Percentiles rank a stretch among this genome's conserved stretches.
phyloP scores from a whole-genome alignment of 2,329 filamentous ascomycete genomes.

The Apiospora hydei region DNA sequence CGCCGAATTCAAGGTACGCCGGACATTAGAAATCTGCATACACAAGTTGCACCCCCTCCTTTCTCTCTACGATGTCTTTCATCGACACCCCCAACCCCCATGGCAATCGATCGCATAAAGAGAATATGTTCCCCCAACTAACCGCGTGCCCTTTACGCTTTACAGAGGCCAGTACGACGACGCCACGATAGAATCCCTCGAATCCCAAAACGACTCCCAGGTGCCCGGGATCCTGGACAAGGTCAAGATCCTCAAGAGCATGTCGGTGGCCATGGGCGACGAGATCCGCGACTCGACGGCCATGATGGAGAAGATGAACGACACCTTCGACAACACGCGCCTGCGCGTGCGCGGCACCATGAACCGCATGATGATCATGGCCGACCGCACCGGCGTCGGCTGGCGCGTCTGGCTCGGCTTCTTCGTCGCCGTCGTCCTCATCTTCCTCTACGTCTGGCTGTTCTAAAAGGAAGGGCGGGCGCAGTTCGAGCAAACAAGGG shows the following conservation, averaged over 20 bases:
- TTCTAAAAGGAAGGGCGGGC: slow-evolving; percentile 58
- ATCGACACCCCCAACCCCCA: too few species aligned
- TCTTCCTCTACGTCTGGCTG: slow-evolving; percentile 95
- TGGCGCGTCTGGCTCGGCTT: slow-evolving; percentile 96
- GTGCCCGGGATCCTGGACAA: slow-evolving; percentile 91
- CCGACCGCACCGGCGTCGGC: slow-evolving; percentile 88
- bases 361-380: slow-evolving; percentile 97
- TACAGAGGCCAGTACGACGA: slow-evolving; percentile 88
- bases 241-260: slow-evolving; percentile 86
- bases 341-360: slow-evolving; percentile 87
- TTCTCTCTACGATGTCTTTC: neutral
- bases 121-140: slow-evolving; percentile 25
- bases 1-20: slow-evolving; percentile 72
- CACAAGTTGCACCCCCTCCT: too few species aligned
- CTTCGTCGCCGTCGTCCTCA: slow-evolving; percentile 79
- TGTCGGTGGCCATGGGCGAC: slow-evolving; percentile 91
- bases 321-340: slow-evolving; percentile 86
- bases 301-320: slow-evolving; percentile 94
- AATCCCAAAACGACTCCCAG: slow-evolving; percentile 93
- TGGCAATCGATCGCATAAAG: neutral
- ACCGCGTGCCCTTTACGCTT: neutral
- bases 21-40: neutral
- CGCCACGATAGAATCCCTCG: slow-evolving; percentile 88
- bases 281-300: slow-evolving; percentile 92
- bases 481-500: neutral